These are phyloP conservation scores for Cucumis hystrix DNA, from an alignment of 306 rosid species.

Conservation along the genomic window DNA sequence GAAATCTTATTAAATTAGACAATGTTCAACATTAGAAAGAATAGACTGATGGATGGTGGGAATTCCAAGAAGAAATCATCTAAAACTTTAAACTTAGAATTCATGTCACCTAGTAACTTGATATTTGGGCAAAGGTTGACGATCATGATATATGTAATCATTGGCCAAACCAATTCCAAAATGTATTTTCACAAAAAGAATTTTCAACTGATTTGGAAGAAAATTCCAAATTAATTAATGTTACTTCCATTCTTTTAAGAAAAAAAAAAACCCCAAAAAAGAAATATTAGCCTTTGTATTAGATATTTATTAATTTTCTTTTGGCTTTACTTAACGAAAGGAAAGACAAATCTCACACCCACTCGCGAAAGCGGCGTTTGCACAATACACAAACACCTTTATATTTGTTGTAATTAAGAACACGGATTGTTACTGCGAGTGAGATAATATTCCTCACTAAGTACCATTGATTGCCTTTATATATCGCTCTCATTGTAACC, in stretches of 20 bases:
- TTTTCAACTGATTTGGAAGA: not conserved
- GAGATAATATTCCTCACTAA: too few relatives aligned
- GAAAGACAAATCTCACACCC: not conserved
- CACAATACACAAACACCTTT: too few relatives aligned
- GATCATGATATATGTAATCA: not conserved
- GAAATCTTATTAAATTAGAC: too few relatives aligned
- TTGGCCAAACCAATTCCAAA: not conserved
- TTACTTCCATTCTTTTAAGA: not conserved
- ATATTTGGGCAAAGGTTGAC: not conserved
- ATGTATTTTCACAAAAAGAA: not conserved
- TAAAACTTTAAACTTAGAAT: not conserved
- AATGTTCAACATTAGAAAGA: not conserved
- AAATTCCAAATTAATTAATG: not conserved
- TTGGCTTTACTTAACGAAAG: not conserved
- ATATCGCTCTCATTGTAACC: not conserved
- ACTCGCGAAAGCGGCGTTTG: not conserved
- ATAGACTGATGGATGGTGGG: not conserved
- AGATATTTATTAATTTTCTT: not conserved
- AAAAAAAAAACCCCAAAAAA: not conserved
- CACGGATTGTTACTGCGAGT: not conserved
- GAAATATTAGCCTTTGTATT: not conserved
- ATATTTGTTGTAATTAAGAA: not conserved
- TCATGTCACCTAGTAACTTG: slow-evolving; percentile 1
- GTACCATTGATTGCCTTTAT: not conserved
- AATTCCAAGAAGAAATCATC: not conserved